Conservation (phyloP, 2,329 filamentous ascomycete genomes). For the Epichloe baconii region DNA sequence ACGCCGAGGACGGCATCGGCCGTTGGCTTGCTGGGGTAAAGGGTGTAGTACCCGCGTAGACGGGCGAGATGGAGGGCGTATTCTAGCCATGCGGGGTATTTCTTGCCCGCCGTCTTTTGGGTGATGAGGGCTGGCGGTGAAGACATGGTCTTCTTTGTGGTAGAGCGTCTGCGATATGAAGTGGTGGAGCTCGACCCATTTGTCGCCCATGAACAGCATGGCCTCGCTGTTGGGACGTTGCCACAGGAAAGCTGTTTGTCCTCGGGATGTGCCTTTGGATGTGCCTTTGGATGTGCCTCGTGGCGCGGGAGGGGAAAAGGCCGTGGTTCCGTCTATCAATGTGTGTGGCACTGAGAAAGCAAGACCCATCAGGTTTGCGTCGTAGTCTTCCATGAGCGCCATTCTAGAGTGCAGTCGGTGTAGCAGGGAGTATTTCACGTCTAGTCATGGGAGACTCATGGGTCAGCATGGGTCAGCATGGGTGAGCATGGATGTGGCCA, state of each 20-base stretch:
- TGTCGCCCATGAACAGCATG: conserved; percentile 68
- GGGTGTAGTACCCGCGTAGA: conserved; percentile 60
- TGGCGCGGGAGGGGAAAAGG: conserved; percentile 35
- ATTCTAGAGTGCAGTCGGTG: conserved; percentile 60
- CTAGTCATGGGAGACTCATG: conserved; percentile 19
- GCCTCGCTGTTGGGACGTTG: conserved; percentile 76
- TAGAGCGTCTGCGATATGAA: conserved; percentile 57
- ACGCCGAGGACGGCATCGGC: conserved; percentile 51
- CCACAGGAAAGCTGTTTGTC: conserved; percentile 59
- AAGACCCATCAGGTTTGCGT: conserved; percentile 56
- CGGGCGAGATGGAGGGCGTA: conserved; percentile 65
- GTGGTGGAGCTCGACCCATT: conserved; percentile 75
- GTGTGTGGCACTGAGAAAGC: conserved; percentile 62
- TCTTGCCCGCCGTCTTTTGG: conserved; percentile 50
- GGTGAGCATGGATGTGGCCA: neutral
- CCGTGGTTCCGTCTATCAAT: conserved; percentile 45
- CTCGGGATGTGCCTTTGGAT: conserved; percentile 5
- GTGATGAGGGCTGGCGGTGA: conserved; percentile 27
- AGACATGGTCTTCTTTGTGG: conserved; percentile 23
- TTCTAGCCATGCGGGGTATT: conserved; percentile 65
- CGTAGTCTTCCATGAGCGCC: conserved; percentile 29
- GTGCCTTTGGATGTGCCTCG: conserved; percentile 4
- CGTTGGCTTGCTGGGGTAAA: conserved; percentile 57
- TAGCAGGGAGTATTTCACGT: conserved; percentile 65
- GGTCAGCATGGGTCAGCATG: conserved; percentile 8